phyloP scores from a whole-genome alignment of 768 basidiomycete genomes.

The Suillus spraguei region DNA sequence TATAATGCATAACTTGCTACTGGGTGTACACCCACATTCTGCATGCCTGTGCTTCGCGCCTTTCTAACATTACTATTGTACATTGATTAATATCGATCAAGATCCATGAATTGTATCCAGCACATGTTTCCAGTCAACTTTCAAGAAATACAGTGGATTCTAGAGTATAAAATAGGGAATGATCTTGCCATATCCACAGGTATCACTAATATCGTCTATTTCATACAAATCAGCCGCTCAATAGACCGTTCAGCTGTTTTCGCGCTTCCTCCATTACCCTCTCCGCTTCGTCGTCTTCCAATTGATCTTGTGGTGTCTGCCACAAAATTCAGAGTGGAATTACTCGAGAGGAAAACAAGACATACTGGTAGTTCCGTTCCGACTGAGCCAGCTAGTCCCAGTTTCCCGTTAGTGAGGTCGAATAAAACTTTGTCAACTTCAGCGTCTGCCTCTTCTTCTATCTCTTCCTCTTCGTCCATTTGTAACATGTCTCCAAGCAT shows the following conservation, averaged over 20 bases:
- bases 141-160: slow-evolving; percentile 1
- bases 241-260: slow-evolving; percentile 83
- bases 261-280: slow-evolving; percentile 90
- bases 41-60: slow-evolving; percentile 49
- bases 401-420: slow-evolving; percentile 93
- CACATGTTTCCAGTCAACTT: neutral
- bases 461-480: slow-evolving; percentile 90
- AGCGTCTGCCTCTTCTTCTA: slow-evolving; percentile 95
- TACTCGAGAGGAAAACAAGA: slow-evolving; percentile 16
- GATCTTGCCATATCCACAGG: neutral
- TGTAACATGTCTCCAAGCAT: slow-evolving; percentile 95
- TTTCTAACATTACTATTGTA: slow-evolving; percentile 34
- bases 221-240: slow-evolving; percentile 48
- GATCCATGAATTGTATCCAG: neutral
- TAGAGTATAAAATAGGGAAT: slow-evolving; percentile 4
- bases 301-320: slow-evolving; percentile 60
- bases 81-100: neutral
- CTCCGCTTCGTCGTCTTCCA: slow-evolving; percentile 83
- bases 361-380: slow-evolving; percentile 76
- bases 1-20: slow-evolving; percentile 64
- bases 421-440: slow-evolving; percentile 97
- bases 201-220: neutral
- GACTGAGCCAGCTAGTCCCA: slow-evolving; percentile 82
- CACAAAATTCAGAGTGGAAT: slow-evolving; percentile 8
- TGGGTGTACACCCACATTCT: slow-evolving; percentile 25